Base-by-base conservation (phyloP, 768 basidiomycete species). In the Suillus luteus region DNA sequence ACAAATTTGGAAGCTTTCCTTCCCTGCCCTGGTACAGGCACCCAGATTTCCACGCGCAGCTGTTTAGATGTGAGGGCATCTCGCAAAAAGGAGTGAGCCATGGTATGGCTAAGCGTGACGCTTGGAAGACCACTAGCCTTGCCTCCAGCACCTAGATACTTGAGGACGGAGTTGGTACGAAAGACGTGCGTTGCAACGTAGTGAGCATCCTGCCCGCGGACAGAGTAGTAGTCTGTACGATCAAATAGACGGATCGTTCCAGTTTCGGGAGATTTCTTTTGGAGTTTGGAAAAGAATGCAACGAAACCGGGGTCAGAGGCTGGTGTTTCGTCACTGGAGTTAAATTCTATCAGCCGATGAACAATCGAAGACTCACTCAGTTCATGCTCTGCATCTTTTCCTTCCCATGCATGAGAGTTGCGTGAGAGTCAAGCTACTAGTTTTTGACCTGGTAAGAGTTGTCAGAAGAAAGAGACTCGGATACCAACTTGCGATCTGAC, bases 41-140 rank as follows among this genome's bases (percentile, higher is more conserved):
- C 80, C 89, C 93, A 96, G 55, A 99, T 96, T 75, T 99, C 95
- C 5, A 99, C 85, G 54, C 92, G 85, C 65, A 99, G 84, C 77
- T 99, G 96, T 75, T 88, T 92, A 37, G 85, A 80, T 4, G 97
- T 99, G 63, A 99, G 73, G 0, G 94, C 95, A 55, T 99, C 96
- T 35, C 97, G 80, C 52, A 99, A 77, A 65, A 97, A 88, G 43
- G 81, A 81, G 68, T 92, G 91, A 0, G 95, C 95, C 19, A 94
- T 85, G 17, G 84, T 85, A 62, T 82, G 77, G 71, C 86, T 92
- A 62, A 99, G 80, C 0, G 84, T 86, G 57, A 97, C 94, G 60
- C 88, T 90, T 0, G 93, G 88, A 1, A 97, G 79, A 2, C 87
- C 86, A 0, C 80, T 83, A 0, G 79, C 72, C 67, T 81, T 83